Conservation (phyloP, 2,329 filamentous ascomycete species). For the Alternaria tenuissima region DNA sequence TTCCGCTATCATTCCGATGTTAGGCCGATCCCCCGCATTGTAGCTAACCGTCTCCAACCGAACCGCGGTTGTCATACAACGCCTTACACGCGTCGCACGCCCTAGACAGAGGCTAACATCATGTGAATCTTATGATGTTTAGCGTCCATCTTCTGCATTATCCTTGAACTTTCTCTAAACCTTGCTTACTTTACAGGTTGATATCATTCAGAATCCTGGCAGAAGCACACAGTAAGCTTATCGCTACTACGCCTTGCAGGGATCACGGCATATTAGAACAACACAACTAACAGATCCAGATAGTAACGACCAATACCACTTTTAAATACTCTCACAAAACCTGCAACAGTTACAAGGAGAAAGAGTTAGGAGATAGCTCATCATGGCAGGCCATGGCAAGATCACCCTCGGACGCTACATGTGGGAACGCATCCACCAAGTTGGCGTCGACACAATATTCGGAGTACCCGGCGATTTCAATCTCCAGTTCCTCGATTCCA, state of each 20-base stretch:
- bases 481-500: conserved; percentile 55
- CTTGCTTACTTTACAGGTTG: conserved; percentile 3
- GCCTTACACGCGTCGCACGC: conserved; percentile 16
- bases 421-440: conserved; percentile 54
- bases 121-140: conserved; percentile 4
- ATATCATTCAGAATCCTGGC: not conserved
- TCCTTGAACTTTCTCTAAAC: not conserved
- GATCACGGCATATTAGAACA: not conserved
- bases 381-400: conserved; percentile 26
- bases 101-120: conserved; percentile 17
- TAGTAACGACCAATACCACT: not conserved
- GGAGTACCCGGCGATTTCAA: conserved; percentile 59
- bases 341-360: not conserved
- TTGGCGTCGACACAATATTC: conserved; percentile 53
- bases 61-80: conserved; percentile 25
- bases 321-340: not conserved
- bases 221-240: conserved; percentile 6
- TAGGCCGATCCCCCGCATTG: conserved; percentile 17
- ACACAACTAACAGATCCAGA: not conserved
- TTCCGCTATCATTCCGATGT: conserved; percentile 16
- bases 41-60: conserved; percentile 27
- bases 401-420: conserved; percentile 54
- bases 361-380: not conserved
- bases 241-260: not conserved
- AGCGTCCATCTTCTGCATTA: not conserved